Conservation (phyloP, 768 basidiomycete genomes). For the Boletus reticuloceps region DNA sequence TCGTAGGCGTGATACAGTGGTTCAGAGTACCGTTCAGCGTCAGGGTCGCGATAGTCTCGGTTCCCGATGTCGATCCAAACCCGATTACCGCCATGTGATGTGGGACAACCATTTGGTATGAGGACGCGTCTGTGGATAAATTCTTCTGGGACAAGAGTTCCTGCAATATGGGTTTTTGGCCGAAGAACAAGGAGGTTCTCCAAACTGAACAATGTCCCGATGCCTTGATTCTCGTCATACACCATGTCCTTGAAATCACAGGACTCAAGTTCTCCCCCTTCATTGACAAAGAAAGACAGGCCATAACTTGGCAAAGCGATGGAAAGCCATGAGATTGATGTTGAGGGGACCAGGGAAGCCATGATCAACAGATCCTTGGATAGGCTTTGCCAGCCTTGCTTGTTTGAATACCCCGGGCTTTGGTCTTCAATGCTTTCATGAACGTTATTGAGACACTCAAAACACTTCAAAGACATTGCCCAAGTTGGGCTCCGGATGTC, state of each 20-base stretch:
- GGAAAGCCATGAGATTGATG: neutral
- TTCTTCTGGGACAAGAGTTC: no score
- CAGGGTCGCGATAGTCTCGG: no score
- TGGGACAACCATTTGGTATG: neutral
- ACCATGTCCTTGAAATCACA: neutral
- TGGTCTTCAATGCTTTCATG: no score
- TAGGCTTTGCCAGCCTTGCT: no score
- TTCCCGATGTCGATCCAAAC: no score
- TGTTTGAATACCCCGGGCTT: no score
- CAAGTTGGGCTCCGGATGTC: constrained; percentile 7
- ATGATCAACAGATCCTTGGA: neutral
- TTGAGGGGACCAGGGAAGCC: neutral
- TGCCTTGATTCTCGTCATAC: neutral
- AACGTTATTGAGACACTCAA: neutral
- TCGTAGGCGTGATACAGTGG: neutral
- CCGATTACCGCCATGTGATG: no score
- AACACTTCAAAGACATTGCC: neutral
- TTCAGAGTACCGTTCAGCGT: no score
- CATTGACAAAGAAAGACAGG: neutral
- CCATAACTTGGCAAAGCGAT: neutral
- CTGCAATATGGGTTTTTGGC: no score
- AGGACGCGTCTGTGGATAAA: neutral
- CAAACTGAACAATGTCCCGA: no score
- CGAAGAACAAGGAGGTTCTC: no score
- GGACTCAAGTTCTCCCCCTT: neutral